phyloP scores from a whole-genome alignment of 345 rosid genomes.

The Acer yangbiense region DNA sequence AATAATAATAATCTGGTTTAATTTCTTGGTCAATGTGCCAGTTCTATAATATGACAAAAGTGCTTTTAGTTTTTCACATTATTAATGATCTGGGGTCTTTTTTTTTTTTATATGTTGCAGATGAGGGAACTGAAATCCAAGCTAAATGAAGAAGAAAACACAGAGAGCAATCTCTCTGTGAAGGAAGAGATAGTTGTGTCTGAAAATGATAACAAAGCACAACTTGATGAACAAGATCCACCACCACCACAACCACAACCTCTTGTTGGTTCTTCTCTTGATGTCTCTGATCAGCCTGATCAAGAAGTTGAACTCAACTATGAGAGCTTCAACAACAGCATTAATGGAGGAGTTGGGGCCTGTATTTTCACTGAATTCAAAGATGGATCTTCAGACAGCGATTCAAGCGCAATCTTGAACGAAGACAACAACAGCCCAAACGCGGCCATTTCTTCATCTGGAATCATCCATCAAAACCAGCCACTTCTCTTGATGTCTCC shows the following conservation, averaged over 20 bases:
- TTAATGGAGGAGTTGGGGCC: slow-evolving; percentile 15
- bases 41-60: background rate
- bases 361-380: slow-evolving; percentile 51
- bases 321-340: slow-evolving; percentile 41
- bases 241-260: background rate
- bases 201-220: slow-evolving; percentile 35
- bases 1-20: background rate
- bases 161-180: slow-evolving; percentile 62
- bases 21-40: slow-evolving; percentile 9
- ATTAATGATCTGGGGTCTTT: background rate
- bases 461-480: slow-evolving; percentile 33
- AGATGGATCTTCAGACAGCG: slow-evolving; percentile 91
- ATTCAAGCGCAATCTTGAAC: slow-evolving; percentile 80
- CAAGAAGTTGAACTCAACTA: slow-evolving; percentile 35
- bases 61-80: background rate
- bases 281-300: slow-evolving; percentile 27
- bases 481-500: slow-evolving; percentile 34
- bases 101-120: slow-evolving; percentile 33
- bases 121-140: slow-evolving; percentile 73
- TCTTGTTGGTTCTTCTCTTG: slow-evolving; percentile 26
- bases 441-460: slow-evolving; percentile 47
- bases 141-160: slow-evolving; percentile 54
- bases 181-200: slow-evolving; percentile 59
- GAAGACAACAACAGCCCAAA: slow-evolving; percentile 76
- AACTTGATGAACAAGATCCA: slow-evolving; percentile 19